Conservation (phyloP, 495 filamentous ascomycete genomes). For the Rusavskia elegans region DNA sequence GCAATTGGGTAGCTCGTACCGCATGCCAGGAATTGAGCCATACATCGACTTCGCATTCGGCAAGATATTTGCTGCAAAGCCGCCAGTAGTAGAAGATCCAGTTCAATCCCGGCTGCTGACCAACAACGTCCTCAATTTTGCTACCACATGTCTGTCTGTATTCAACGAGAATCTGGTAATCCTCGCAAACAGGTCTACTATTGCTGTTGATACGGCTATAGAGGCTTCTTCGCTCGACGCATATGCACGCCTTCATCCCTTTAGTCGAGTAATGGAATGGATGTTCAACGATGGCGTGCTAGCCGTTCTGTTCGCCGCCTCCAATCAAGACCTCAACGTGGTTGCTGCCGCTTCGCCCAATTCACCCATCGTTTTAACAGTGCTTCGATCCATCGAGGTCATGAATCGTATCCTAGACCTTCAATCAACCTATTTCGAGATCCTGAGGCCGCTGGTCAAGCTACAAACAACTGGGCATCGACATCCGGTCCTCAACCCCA, state of each 20-base stretch:
- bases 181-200: constrained; percentile 56
- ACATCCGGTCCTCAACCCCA: constrained; percentile 45
- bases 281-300: constrained; percentile 87
- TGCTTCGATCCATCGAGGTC: constrained; percentile 62
- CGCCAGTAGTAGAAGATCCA: constrained; percentile 41
- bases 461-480: constrained; percentile 27
- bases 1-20: constrained; percentile 57
- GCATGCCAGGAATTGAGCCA: constrained; percentile 75
- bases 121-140: constrained; percentile 65
- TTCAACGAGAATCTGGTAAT: constrained; percentile 90
- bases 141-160: constrained; percentile 50
- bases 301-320: constrained; percentile 54
- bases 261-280: constrained; percentile 90
- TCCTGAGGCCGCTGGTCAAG: constrained; percentile 64
- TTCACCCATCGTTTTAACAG: constrained; percentile 57
- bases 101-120: constrained; percentile 53
- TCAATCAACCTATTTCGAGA: constrained; percentile 79
- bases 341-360: constrained; percentile 49
- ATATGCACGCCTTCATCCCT: constrained; percentile 80
- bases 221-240: constrained; percentile 49
- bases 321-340: constrained; percentile 53
- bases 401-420: constrained; percentile 67
- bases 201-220: constrained; percentile 57
- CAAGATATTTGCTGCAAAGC: constrained; percentile 46
- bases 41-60: constrained; percentile 84